Evolutionary conservation across 768 basidiomycete species (phyloP).

Genomic region (Kwoniella sp.): DNA sequence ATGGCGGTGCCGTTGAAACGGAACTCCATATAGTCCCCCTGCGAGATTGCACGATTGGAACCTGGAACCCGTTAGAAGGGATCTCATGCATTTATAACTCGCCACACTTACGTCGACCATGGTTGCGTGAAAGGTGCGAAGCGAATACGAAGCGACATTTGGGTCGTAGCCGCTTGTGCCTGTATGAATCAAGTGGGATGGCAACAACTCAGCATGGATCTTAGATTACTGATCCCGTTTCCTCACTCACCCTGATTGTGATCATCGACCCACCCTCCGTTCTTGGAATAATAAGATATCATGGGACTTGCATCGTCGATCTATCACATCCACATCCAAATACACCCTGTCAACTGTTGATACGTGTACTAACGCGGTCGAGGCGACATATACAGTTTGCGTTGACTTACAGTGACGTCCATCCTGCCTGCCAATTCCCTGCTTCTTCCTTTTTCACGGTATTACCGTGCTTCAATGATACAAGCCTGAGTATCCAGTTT

Average conservation of each 20-base stretch:
- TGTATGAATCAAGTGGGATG: too few relatives aligned
- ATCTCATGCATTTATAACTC: background rate
- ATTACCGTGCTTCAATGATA: too few relatives aligned
- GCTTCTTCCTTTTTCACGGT: too few relatives aligned
- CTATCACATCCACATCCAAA: background rate
- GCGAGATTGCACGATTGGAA: too few relatives aligned
- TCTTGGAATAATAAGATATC: slow-evolving; percentile 3
- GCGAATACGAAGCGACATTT: background rate
- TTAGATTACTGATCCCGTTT: background rate
- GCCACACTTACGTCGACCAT: background rate
- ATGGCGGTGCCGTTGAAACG: slow-evolving; percentile 35
- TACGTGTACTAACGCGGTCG: too few relatives aligned
- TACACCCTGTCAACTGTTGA: too few relatives aligned
- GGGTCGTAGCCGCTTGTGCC: background rate
- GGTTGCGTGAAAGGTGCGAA: background rate
- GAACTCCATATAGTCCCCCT: slow-evolving; percentile 31
- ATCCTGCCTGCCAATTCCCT: background rate
- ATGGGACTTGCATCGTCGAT: slow-evolving; percentile 13
- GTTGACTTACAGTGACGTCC: slow-evolving; percentile 3
- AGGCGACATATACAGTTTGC: too few relatives aligned
- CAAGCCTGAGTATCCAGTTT: too few relatives aligned
- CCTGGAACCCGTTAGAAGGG: background rate
- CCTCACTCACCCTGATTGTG: slow-evolving; percentile 12
- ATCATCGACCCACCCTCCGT: slow-evolving; percentile 14
- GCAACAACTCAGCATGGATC: too few relatives aligned